Evolutionary conservation across 2,329 filamentous ascomycete genomes (phyloP).

Genomic region (Trichoderma koningii): DNA sequence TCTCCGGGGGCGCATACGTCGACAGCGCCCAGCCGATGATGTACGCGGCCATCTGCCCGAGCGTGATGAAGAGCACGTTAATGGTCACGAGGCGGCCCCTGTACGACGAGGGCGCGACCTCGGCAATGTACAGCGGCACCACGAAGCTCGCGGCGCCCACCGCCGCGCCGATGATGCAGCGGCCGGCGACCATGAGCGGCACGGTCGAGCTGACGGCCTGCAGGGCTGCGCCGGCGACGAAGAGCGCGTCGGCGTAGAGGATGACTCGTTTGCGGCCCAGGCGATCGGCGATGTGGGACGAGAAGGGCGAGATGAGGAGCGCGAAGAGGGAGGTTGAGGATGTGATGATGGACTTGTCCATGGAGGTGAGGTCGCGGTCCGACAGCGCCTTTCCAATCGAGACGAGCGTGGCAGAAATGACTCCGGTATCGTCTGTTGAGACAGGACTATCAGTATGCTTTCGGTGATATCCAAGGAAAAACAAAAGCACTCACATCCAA

Average conservation of each 20-base stretch:
- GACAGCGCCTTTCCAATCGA: slow-evolving; percentile 63
- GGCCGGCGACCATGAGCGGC: slow-evolving; percentile 64
- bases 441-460: slow-evolving; percentile 10
- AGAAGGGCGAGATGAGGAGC: slow-evolving; percentile 63
- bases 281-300: slow-evolving; percentile 63
- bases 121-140: slow-evolving; percentile 84
- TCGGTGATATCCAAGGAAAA: too few species aligned
- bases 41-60: slow-evolving; percentile 88
- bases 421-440: slow-evolving; percentile 62
- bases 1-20: slow-evolving; percentile 50
- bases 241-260: slow-evolving; percentile 65
- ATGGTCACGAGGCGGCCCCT: slow-evolving; percentile 81
- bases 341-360: slow-evolving; percentile 71
- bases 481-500: slow-evolving; percentile 59
- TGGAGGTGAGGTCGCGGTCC: slow-evolving; percentile 56
- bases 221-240: slow-evolving; percentile 65
- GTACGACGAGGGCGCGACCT: slow-evolving; percentile 75
- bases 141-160: slow-evolving; percentile 80
- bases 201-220: slow-evolving; percentile 65
- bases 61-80: slow-evolving; percentile 78
- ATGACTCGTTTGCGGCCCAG: slow-evolving; percentile 65
- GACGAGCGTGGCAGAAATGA: slow-evolving; percentile 68
- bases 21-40: slow-evolving; percentile 76
- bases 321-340: slow-evolving; percentile 69
- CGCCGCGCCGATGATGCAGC: slow-evolving; percentile 69